A percentile compares a stretch with the other conserved stretches of the same genome.
Conservation (phyloP, 371 early-diverging fungal genomes). For the Mucor irregularis region DNA sequence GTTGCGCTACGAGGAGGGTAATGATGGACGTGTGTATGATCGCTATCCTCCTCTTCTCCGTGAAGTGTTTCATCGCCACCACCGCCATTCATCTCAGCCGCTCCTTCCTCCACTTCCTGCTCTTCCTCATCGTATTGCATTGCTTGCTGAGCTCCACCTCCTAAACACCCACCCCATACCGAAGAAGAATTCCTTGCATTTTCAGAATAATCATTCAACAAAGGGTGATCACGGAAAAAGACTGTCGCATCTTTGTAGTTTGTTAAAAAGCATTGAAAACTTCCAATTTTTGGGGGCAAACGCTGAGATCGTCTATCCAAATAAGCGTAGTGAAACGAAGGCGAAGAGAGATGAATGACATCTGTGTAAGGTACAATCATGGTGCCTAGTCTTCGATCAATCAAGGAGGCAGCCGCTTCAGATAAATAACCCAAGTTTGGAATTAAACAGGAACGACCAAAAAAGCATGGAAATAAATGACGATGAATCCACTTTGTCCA, state of each 20-base stretch:
- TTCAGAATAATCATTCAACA: conserved; percentile 31
- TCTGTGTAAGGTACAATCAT: conserved; percentile 86
- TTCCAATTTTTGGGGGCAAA: conserved; percentile 80
- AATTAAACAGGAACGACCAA: conserved; percentile 87
- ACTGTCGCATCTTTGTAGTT: conserved; percentile 82
- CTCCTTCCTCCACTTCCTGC: conserved; percentile 12
- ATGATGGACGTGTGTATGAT: conserved; percentile 13
- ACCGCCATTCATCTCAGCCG: background rate
- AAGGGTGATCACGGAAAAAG: conserved; percentile 73
- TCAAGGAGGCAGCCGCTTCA: conserved; percentile 81
- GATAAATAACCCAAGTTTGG: conserved; percentile 89
- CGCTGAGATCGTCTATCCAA: conserved; percentile 45
- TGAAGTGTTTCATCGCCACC: background rate
- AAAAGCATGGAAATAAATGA: conserved; percentile 86
- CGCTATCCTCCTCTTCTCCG: conserved; percentile 15
- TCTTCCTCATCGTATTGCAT: conserved; percentile 15
- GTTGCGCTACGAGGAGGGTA: background rate
- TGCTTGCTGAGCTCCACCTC: conserved; percentile 12
- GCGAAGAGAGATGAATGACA: conserved; percentile 70
- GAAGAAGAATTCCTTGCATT: no score
- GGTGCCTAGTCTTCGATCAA: conserved; percentile 77
- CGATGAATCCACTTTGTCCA: conserved; percentile 95
- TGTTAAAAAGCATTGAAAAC: conserved; percentile 83
- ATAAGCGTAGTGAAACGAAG: conserved; percentile 79
- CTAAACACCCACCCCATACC: conserved; percentile 43